A percentile compares a stretch with the other conserved stretches of the same genome.
Evolutionary conservation across 345 rosid genomes (phyloP).

Genomic region (Sapria himalayana): DNA sequence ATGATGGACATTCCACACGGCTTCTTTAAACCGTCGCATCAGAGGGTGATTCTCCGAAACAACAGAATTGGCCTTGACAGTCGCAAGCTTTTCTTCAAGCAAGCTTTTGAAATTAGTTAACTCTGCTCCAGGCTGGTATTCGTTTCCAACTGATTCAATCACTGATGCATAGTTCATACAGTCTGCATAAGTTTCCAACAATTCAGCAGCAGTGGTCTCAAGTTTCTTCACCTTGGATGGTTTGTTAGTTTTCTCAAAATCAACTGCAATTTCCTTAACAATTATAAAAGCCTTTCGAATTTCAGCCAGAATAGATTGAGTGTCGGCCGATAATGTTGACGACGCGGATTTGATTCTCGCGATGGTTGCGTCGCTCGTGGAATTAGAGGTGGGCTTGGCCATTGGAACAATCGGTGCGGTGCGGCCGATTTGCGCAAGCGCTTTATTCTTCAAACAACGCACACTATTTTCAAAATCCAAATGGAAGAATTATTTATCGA

Average conservation of each 20-base stretch:
- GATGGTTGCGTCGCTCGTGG: constrained; percentile 13
- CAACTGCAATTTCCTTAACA: constrained; percentile 58
- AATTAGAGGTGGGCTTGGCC: constrained; percentile 4
- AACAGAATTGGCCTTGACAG: constrained; percentile 25
- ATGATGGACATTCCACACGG: constrained; percentile 88
- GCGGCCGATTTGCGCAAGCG: too few relatives aligned
- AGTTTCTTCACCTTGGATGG: constrained; percentile 54
- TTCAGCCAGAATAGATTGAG: constrained; percentile 30
- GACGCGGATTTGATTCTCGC: constrained; percentile 36
- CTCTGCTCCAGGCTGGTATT: constrained; percentile 46
- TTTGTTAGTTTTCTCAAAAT: constrained; percentile 48
- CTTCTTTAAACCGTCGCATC: constrained; percentile 57
- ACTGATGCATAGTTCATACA: constrained; percentile 28
- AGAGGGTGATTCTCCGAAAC: constrained; percentile 22
- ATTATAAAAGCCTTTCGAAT: constrained; percentile 33
- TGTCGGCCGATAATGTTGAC: constrained; percentile 25
- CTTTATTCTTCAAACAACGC: too few relatives aligned
- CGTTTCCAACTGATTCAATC: constrained; percentile 36
- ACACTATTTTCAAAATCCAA: too few relatives aligned
- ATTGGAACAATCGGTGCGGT: too few relatives aligned
- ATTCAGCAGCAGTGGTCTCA: constrained; percentile 40
- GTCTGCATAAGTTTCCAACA: constrained; percentile 29
- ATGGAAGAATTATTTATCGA: too few relatives aligned
- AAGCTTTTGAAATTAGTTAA: constrained; percentile 51
- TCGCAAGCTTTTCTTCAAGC: constrained; percentile 36